phyloP scores from a whole-genome alignment of 148 eudicot species.

The Fagopyrum homotropicum region DNA sequence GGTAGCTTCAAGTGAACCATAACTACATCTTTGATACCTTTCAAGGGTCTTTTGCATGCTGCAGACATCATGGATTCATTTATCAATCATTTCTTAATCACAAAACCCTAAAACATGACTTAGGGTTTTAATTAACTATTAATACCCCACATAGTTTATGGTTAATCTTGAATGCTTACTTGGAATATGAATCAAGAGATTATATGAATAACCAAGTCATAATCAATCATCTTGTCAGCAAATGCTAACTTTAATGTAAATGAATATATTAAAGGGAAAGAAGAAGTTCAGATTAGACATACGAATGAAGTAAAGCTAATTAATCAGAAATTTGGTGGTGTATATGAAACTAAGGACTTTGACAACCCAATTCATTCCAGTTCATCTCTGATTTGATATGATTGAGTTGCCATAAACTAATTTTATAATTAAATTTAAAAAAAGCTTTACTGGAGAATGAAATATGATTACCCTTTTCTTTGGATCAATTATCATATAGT shows the following conservation, averaged over 20 bases:
- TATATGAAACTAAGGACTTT: not conserved
- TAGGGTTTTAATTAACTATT: not conserved
- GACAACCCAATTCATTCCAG: not conserved
- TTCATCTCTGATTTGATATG: not conserved
- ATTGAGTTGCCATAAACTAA: too few species aligned
- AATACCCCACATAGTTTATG: not conserved
- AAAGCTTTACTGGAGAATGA: too few species aligned
- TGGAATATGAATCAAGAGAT: not conserved
- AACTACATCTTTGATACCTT: slow-evolving; percentile 69
- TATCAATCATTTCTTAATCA: not conserved
- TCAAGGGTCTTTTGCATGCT: slow-evolving; percentile 70
- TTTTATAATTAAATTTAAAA: too few species aligned
- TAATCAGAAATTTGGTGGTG: not conserved
- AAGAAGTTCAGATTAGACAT: not conserved
- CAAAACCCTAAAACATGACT: not conserved
- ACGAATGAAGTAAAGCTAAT: not conserved
- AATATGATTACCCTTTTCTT: too few species aligned
- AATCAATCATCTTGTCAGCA: not conserved
- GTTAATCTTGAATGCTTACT: not conserved
- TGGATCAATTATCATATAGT: not conserved
- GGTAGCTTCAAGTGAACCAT: slow-evolving; percentile 41
- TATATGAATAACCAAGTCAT: not conserved
- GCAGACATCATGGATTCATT: not conserved
- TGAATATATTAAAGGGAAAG: not conserved
- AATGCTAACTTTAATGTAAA: not conserved